Conservation (phyloP, 2,329 filamentous ascomycete species). For the Zalaria sp. region DNA sequence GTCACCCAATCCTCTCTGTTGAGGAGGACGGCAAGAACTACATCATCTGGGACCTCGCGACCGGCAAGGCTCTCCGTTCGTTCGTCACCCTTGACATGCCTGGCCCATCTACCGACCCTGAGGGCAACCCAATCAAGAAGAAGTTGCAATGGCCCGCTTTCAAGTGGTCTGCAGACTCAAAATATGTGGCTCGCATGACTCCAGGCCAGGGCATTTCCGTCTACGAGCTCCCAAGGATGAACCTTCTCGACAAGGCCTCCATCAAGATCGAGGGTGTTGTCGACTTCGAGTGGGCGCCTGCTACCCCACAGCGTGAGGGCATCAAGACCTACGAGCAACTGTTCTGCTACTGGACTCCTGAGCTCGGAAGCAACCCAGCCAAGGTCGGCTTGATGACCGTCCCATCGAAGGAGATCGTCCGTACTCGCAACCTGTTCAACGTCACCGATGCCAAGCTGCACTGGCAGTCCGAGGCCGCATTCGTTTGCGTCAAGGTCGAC, state of each 20-base stretch:
- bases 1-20: conserved; percentile 56
- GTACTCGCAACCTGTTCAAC: conserved; percentile 94
- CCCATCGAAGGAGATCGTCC: conserved; percentile 84
- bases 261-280: conserved; percentile 94
- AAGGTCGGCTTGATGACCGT: conserved; percentile 95
- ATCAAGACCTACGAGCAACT: conserved; percentile 90
- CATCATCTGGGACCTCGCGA: conserved; percentile 90
- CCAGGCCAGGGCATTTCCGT: conserved; percentile 81
- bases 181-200: conserved; percentile 86
- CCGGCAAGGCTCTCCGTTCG: conserved; percentile 76
- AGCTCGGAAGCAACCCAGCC: conserved; percentile 93
- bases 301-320: conserved; percentile 65
- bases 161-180: conserved; percentile 98
- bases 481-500: conserved; percentile 97
- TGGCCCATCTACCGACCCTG: conserved; percentile 43
- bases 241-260: conserved; percentile 73
- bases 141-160: conserved; percentile 98
- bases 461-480: conserved; percentile 91
- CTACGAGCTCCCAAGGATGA: conserved; percentile 82
- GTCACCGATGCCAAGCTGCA: conserved; percentile 95
- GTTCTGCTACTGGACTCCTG: conserved; percentile 96
- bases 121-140: conserved; percentile 59
- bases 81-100: conserved; percentile 82
- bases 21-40: conserved; percentile 99
- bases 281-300: conserved; percentile 96